Evolutionary conservation across 176 grass and related monocot species (phyloP), one percentile per base, ranked within the genome.

Genomic region (Tuctoria greenei): DNA sequence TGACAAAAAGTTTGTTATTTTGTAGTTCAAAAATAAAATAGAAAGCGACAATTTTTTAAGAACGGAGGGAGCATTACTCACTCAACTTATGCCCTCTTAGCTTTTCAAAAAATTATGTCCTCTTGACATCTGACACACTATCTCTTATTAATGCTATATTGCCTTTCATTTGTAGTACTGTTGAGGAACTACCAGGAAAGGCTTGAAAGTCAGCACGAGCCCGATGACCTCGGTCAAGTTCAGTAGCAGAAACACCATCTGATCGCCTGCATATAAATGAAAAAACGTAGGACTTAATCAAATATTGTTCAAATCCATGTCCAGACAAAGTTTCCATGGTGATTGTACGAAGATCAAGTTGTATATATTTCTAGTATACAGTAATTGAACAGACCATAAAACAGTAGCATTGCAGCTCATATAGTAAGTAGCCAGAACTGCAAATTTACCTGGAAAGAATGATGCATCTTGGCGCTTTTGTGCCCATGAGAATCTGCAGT

Each of bases 401-500:
- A 31, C 31, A 31, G 31, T 7, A 50, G 6, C 9, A 18, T 6
- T 8, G 52, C 40, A 75, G 8, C 0, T 64, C 20, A 9, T 2
- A 14, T 5, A 16, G 43, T 64, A 15, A n/a, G 24, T 64, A 15
- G 13, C 6, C 13, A 4, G 4, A 64, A 52, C 28, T 65, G 10
- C 38, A 17, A 37, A 7, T 35, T 64, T 80, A 83, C 90, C 90
- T 69, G 90, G 86, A 76, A 89, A 73, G 72, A 92, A 81, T 0
- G 61, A 17, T 5, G 83, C 83, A 78, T 81, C 52, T 39, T 92
- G 90, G 12, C 86, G 86, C 45, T 81, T 86, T 65, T 92, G 90
- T 55, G 86, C 83, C 86, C 90, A 92, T 3, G 90, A 92, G 56
- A 92, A 92, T 61, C 90, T 92, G 49, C 43, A 92, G 10, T n/a